A percentile compares a stretch with the other conserved stretches of the same genome.
These are phyloP conservation scores for Colletotrichum noveboracense DNA, from an alignment of 2,329 filamentous ascomycete genomes.

Conservation along the genomic window DNA sequence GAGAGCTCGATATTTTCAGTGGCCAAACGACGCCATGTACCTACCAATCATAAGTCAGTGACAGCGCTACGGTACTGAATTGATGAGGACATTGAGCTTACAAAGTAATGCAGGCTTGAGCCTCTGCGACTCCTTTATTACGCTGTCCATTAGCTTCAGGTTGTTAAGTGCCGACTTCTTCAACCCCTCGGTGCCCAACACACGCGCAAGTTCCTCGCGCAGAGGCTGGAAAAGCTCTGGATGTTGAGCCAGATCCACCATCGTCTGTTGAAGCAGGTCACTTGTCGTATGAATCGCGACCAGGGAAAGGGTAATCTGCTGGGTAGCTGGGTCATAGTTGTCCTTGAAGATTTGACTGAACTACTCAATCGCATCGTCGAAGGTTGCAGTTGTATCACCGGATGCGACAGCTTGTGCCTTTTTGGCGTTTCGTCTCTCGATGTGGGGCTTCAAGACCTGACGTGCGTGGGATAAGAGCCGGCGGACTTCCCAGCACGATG, in stretches of 20 bases:
- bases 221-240: slow-evolving; percentile 25
- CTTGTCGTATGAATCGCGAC: slow-evolving; percentile 28
- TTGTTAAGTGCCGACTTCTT: slow-evolving; percentile 25
- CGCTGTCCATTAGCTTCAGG: slow-evolving; percentile 15
- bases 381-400: not conserved
- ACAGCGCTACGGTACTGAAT: too few species aligned
- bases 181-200: slow-evolving; percentile 19
- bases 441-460: slow-evolving; percentile 10
- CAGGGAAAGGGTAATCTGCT: slow-evolving; percentile 24
- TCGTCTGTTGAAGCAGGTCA: slow-evolving; percentile 22
- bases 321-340: slow-evolving; percentile 6
- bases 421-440: slow-evolving; percentile 6
- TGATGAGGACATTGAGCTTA: not conserved
- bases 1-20: slow-evolving; percentile 19
- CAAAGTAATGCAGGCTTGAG: slow-evolving; percentile 24
- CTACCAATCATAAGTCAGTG: not conserved
- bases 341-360: not conserved
- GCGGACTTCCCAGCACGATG: slow-evolving; percentile 17
- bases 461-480: not conserved
- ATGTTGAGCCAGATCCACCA: slow-evolving; percentile 24
- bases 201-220: slow-evolving; percentile 24
- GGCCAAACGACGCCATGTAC: slow-evolving; percentile 9
- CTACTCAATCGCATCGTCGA: slow-evolving; percentile 28
- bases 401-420: not conserved
- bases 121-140: slow-evolving; percentile 26